Percentiles rank a stretch among this genome's conserved stretches.
Evolutionary conservation across 1,139 yeast genomes (phyloP).

Genomic region (Nakaseomyces bracarensis): DNA sequence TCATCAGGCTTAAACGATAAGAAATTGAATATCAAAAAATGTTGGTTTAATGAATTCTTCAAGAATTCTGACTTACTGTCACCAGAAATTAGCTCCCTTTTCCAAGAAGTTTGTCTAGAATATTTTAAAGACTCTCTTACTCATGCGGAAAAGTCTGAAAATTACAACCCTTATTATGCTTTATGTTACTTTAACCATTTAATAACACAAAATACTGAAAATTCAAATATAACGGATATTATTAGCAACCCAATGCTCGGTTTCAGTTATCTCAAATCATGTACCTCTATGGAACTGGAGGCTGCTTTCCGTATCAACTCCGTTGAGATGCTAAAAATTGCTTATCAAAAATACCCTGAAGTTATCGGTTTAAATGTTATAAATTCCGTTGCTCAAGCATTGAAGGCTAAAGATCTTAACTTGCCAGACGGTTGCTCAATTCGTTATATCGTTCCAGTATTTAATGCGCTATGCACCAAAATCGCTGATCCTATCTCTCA

Average conservation of each 20-base stretch:
- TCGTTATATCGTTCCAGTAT: constrained; percentile 35
- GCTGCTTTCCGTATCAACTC: constrained; percentile 19
- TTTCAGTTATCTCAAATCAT: constrained; percentile 17
- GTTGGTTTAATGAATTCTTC: constrained; percentile 51
- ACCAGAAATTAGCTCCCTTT: constrained; percentile 31
- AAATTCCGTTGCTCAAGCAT: constrained; percentile 19
- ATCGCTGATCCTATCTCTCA: constrained; percentile 33
- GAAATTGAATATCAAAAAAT: constrained; percentile 51
- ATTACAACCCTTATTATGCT: constrained; percentile 20
- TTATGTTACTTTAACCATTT: constrained; percentile 23
- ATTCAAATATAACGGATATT: constrained; percentile 10
- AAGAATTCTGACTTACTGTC: constrained; percentile 33
- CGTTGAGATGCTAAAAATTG: constrained; percentile 14
- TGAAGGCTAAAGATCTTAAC: constrained; percentile 11
- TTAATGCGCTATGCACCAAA: constrained; percentile 40
- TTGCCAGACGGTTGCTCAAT: constrained; percentile 16
- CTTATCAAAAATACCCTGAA: constrained; percentile 21
- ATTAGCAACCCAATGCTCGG: constrained; percentile 19
- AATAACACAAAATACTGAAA: constrained; percentile 11
- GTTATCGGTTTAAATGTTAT: constrained; percentile 21
- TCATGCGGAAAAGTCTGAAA: constrained; percentile 9
- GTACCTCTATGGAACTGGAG: constrained; percentile 18
- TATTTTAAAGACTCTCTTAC: constrained; percentile 21
- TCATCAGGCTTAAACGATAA: constrained; percentile 56
- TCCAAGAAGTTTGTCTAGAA: constrained; percentile 30